Evolutionary conservation across 768 basidiomycete species (phyloP).

Genomic region (Mrakia blollopis): DNA sequence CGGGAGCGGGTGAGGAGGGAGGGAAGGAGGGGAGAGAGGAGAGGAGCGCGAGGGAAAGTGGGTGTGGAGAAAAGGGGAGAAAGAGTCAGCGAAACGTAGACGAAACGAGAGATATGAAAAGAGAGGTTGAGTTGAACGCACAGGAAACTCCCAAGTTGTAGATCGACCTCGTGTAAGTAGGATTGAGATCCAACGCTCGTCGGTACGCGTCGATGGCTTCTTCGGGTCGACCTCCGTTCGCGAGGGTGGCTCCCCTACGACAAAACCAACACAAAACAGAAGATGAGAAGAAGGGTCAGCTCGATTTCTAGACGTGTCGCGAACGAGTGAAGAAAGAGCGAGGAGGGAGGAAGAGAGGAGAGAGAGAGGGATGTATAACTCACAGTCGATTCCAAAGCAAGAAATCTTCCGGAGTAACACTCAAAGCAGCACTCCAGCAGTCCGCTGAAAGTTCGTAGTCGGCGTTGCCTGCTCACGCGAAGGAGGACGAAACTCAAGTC

Average conservation of each 20-base stretch:
- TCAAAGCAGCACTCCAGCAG: conserved; percentile 85
- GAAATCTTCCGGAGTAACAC: conserved; percentile 82
- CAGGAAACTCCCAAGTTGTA: conserved; percentile 98
- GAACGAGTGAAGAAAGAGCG: too few species aligned
- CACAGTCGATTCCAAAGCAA: conserved; percentile 89
- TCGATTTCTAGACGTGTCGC: neutral
- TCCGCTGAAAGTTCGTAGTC: conserved; percentile 87
- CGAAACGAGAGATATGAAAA: neutral
- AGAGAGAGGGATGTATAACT: neutral
- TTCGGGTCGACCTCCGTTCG: conserved; percentile 90
- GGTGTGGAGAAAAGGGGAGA: conserved; percentile 23
- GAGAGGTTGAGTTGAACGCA: conserved; percentile 47
- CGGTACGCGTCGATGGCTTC: conserved; percentile 72
- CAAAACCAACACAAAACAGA: neutral
- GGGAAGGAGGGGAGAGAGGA: neutral
- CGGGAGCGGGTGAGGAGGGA: neutral
- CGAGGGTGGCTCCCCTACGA: conserved; percentile 70
- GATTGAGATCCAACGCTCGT: conserved; percentile 80
- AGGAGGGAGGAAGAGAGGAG: neutral
- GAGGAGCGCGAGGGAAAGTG: conserved; percentile 19
- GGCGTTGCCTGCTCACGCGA: conserved; percentile 54
- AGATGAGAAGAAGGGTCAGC: neutral
- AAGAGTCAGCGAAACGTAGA: conserved; percentile 10
- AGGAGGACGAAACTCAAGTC: neutral
- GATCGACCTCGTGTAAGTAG: conserved; percentile 93